Base-by-base conservation (phyloP, 176 grass and related monocot species). In the Triticum dicoccoides region DNA sequence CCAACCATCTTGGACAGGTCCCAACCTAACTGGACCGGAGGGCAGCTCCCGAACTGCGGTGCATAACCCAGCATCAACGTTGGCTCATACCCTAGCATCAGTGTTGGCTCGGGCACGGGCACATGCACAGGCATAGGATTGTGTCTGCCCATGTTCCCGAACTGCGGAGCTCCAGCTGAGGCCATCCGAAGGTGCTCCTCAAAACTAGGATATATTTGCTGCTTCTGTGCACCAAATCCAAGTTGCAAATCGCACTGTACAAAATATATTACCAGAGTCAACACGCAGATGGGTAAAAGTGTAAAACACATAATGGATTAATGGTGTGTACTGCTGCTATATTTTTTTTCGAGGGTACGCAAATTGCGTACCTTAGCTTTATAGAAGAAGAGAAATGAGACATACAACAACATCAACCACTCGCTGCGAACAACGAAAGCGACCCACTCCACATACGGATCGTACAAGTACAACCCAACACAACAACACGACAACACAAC, bases 11-110 rank as follows among this genome's bases (percentile, higher is more conserved):
- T 95, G 3, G 92, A 72, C 15, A 89, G 34, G 17, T 78, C 94
- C 94, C 97, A 99, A 32, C 89, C 94, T 86, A 96, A 61, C 61
- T 96, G 92, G 84, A 91, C 86, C 14, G 86, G 77, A n/a, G 92
- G 87, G 69, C 89, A 91, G 69, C 76, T 86, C 15, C 87, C 84
- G 3, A 94, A 73, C 70, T 86, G 88, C 70, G 92, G 74, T 0
- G 79, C 67, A 85, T 96, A 96, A 65, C 90, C 92, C 59, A 94
- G 80, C 88, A 89, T 91, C 80, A 91, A 71, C 5, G 94, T 85
- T 70, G 92, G 88, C 56, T 94, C 86, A 80, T 96, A 96, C 63
- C 90, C 92, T 77, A 94, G 78, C 88, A 89, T 91, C 82, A 91
- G 73, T 9, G 94, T 85, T 61, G 92, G 88, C 56, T 94, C 86